phyloP scores from a whole-genome alignment of 768 basidiomycete species.

The Neoboletus magnificus region DNA sequence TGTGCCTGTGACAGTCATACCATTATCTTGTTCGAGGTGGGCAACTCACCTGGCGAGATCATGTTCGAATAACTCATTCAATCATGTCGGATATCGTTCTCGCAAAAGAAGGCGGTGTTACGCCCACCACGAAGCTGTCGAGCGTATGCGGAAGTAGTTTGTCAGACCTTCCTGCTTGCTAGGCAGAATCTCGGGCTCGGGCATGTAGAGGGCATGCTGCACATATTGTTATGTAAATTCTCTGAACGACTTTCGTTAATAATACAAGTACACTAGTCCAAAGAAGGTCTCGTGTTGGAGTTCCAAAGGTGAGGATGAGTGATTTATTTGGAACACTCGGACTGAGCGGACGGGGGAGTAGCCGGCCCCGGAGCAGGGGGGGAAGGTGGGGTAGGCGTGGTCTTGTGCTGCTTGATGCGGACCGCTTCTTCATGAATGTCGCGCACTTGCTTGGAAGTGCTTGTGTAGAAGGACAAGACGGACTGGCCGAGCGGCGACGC shows the following conservation, averaged over 20 bases:
- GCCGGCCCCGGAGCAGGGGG: slow-evolving; percentile 6
- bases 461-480: slow-evolving; percentile 81
- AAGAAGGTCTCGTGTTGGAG: background rate
- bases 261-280: slow-evolving; percentile 9
- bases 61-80: too few relatives aligned
- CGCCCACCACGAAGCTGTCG: background rate
- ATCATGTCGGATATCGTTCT: slow-evolving; percentile 6
- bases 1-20: background rate
- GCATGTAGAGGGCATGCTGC: background rate
- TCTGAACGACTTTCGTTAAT: slow-evolving; percentile 1
- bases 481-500: slow-evolving; percentile 73
- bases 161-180: background rate
- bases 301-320: background rate
- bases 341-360: slow-evolving; percentile 4
- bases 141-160: slow-evolving; percentile 10
- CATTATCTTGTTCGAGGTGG: slow-evolving; percentile 9
- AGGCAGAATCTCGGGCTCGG: background rate
- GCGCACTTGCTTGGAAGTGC: slow-evolving; percentile 79
- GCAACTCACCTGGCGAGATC: background rate
- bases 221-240: background rate
- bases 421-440: slow-evolving; percentile 94
- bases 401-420: slow-evolving; percentile 70
- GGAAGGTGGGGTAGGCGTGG: slow-evolving; percentile 14
- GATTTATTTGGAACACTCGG: slow-evolving; percentile 11
- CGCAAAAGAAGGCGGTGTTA: background rate